Base-by-base conservation (phyloP, 768 basidiomycete species). In the Piloderma croceum region DNA sequence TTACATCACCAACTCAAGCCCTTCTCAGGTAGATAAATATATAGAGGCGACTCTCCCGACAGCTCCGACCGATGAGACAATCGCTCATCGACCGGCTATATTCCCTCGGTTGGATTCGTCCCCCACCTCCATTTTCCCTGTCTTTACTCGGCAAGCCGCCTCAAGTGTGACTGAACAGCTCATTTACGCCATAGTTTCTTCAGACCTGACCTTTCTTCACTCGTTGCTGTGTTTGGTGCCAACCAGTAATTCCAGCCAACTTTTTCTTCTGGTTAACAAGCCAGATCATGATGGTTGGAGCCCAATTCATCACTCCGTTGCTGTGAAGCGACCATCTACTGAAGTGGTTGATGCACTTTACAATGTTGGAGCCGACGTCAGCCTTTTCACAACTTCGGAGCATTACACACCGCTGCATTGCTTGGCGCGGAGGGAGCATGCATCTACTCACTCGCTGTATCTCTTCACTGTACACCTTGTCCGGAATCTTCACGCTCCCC, bases 211-310 rank as follows among this genome's bases (percentile, higher is more conserved):
- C 23, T 68, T 69, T 45, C 58, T 81, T 44, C 73, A 71, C 43
- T 66, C 76, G 6, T 60, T 81, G 47, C 64, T 83, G 44, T 81
- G 81, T 61, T 60, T 70, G 35, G 63, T 72, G 39, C 49, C 63
- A 65, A 29, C 45, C 61, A 40, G 27, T 32, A 34, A 37, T 53
- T 67, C 5, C 56, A 67, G 49, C 70, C 71, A 43, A 67, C 73
- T 7, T 60, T 64, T 56, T 69, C 71, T 24, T 49, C 74, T 88
- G 45, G 76, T 88, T 52, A 89, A 89, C 63, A 55, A 70, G 42
- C 76, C 77, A 22, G 84, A 88, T 54, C 51, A 67, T 5, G 68
- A 73, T 36, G 85, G 83, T 36, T 86, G 85, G 82, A 79, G 80
- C 47, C 68, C 79, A 40, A 70, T 88, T 36, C 86, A 89, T 50